Evolutionary conservation across 2,329 filamentous ascomycete genomes (phyloP), one percentile per base, ranked within the genome.

Genomic region (Cladorrhinum sp.): DNA sequence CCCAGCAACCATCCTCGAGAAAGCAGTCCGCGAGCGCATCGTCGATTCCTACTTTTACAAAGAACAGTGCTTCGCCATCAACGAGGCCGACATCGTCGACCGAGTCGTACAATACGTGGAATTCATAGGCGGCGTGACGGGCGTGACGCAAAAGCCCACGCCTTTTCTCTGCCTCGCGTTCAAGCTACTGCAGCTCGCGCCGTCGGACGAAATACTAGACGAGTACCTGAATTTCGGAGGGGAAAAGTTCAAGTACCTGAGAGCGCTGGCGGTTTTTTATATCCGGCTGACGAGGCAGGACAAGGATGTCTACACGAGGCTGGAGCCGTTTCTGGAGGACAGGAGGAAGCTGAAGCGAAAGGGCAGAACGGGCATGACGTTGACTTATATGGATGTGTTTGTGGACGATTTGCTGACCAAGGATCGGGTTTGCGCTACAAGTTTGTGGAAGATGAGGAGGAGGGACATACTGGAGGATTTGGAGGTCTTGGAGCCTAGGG

Each of bases 11-110:
- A 90, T 98, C 62, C 90, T 98, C 83, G 93, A 98, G 76, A 96
- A 96, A 75, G 90, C 92, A 45, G 92, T 97, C 66, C 90, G 91
- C 72, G 95, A 99, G 77, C 92, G 95, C 72, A 97, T 99, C 75
- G 87, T 93, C 67, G 92, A 96, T 72, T 91, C 87, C 57, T 96
- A 96, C 78, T 99, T 96, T 79, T 99, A 92, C 90, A 97, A 97
- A 76, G 95, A 98, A 77, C 93, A 97, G 78, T 97, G 95, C 74
- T 99, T 98, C 76, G 95, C 90, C 48, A 82, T 99, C 66, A 99
- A 98, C 78, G 86, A 88, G 72, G 85, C 85, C 56, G 85, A 87
- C 75, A 80, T 99, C 5, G 89, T 96, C 69, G 91, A 97, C 77
- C 91, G 95, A 65, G 93, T 96, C 0, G 90, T 92, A 24, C 89